Percentiles rank a stretch among this genome's conserved stretches.
Conservation (phyloP, 2,329 filamentous ascomycete genomes). For the Albifimbria verrucaria region DNA sequence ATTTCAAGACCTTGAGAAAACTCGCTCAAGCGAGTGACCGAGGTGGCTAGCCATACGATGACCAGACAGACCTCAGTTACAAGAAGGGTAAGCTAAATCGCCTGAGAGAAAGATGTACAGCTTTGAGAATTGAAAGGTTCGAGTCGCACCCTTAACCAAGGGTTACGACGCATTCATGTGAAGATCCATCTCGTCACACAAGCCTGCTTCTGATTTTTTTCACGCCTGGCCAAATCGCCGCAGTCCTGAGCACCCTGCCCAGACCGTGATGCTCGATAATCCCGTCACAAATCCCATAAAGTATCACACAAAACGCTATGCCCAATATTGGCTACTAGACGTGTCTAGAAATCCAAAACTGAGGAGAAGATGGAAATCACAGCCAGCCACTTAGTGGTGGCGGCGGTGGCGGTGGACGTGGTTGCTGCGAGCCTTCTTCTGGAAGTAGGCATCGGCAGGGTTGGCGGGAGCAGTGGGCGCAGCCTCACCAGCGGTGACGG, state of each 20-base stretch:
- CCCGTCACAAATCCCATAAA: background rate
- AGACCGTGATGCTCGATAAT: background rate
- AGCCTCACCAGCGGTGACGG: conserved; percentile 32
- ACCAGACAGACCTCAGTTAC: background rate
- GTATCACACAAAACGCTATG: background rate
- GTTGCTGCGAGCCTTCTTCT: conserved; percentile 32
- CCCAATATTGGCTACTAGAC: background rate
- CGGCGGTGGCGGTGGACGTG: conserved; percentile 24
- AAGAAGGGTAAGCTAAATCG: background rate
- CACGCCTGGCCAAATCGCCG: background rate
- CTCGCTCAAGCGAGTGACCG: background rate
- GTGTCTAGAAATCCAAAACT: background rate
- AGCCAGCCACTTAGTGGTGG: background rate
- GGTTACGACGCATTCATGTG: background rate
- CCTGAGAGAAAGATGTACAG: background rate
- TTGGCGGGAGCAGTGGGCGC: conserved; percentile 11
- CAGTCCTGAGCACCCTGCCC: background rate
- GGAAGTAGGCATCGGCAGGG: conserved; percentile 26
- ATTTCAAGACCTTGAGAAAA: background rate
- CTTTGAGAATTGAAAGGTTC: background rate
- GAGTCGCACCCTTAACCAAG: background rate
- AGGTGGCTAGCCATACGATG: background rate
- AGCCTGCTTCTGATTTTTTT: background rate
- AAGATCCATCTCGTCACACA: background rate
- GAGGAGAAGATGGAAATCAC: background rate